These are phyloP conservation scores for Ophiocordyceps polyrhachis-furcata DNA, from an alignment of 2,329 filamentous ascomycete genomes.

Conservation along the genomic window DNA sequence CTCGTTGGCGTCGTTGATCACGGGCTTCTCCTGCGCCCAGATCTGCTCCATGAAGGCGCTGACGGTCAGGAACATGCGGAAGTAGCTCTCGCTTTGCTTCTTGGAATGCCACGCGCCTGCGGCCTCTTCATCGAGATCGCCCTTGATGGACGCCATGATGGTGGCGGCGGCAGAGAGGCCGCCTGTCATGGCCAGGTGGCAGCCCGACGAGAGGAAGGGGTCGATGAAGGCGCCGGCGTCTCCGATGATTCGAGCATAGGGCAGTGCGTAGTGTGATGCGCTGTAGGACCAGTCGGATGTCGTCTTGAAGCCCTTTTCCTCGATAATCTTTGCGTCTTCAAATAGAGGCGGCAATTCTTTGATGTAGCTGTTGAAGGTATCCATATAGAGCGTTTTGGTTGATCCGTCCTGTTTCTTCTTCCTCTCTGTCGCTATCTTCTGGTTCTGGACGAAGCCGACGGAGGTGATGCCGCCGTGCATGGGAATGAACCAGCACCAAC, in stretches of 20 bases:
- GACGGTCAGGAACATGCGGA: constrained; percentile 20
- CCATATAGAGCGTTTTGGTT: too few relatives aligned
- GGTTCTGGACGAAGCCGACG: constrained; percentile 22
- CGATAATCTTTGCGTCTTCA: too few relatives aligned
- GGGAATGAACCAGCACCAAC: constrained; percentile 32
- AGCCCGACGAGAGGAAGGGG: constrained; percentile 27
- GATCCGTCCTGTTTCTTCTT: not conserved
- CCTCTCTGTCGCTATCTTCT: constrained; percentile 17
- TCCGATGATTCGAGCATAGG: constrained; percentile 21
- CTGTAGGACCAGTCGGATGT: constrained; percentile 30
- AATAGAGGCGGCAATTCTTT: too few relatives aligned
- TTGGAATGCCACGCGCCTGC: constrained; percentile 22
- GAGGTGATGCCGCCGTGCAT: constrained; percentile 25
- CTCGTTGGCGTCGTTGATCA: constrained; percentile 23
- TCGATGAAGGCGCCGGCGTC: constrained; percentile 31
- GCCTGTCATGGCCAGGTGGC: constrained; percentile 23
- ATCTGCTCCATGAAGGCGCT: constrained; percentile 19
- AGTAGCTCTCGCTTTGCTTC: constrained; percentile 25
- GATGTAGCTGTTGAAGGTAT: too few relatives aligned
- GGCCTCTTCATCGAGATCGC: constrained; percentile 17
- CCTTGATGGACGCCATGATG: constrained; percentile 19
- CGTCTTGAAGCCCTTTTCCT: constrained; percentile 10
- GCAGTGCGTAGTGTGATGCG: constrained; percentile 20
- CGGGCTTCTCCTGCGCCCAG: constrained; percentile 14
- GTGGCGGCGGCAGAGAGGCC: constrained; percentile 26